Percentiles rank a stretch among this genome's conserved stretches.
Conservation (phyloP, 164 flowering plant genomes). For the Chloranthus sessilifolius region DNA sequence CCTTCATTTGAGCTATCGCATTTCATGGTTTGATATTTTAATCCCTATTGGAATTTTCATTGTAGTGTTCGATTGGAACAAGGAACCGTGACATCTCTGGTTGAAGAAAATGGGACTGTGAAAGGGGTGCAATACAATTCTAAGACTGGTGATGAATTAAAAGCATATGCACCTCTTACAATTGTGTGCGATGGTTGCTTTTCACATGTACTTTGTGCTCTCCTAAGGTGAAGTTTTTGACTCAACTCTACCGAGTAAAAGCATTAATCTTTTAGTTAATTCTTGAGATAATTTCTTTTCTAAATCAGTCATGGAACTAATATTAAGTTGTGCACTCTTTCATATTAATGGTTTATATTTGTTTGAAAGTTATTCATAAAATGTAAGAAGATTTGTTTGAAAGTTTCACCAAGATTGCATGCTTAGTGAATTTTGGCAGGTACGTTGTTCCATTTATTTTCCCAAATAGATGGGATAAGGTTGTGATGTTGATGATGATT, state of each 20-base stretch:
- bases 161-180: conserved; percentile 74
- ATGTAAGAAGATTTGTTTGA: too few species aligned
- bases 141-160: conserved; percentile 52
- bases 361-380: neutral
- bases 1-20: neutral
- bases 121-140: conserved; percentile 67
- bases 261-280: too few species aligned
- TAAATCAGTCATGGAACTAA: too few species aligned
- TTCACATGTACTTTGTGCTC: conserved; percentile 73
- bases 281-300: neutral
- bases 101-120: conserved; percentile 66
- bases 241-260: neutral
- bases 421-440: neutral
- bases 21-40: conserved; percentile 7
- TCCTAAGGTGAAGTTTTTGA: conserved; percentile 49
- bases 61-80: conserved; percentile 61
- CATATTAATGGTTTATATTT: neutral
- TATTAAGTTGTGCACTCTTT: too few species aligned
- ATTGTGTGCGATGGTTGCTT: conserved; percentile 89
- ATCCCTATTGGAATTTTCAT: conserved; percentile 3
- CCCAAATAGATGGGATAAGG: too few species aligned
- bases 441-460: neutral
- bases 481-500: too few species aligned
- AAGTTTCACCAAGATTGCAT: too few species aligned
- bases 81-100: conserved; percentile 66